These are phyloP conservation scores for Salicornia ramosissima DNA, from an alignment of 148 eudicot genomes.

Conservation along the genomic window DNA sequence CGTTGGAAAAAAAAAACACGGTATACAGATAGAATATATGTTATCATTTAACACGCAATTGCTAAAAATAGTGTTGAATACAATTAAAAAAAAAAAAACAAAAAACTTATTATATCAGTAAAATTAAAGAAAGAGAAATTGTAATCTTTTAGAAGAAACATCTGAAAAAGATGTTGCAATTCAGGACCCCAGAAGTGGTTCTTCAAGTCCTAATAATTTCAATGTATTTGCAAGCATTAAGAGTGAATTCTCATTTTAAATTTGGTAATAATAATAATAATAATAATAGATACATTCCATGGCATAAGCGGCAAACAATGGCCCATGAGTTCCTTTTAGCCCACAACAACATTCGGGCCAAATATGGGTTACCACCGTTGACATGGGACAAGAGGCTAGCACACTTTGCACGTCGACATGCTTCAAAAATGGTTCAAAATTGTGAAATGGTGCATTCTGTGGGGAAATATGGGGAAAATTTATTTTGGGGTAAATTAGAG, in stretches of 20 bases:
- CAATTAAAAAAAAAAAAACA: neutral
- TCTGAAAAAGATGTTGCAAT: neutral
- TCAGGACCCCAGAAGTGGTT: conserved; percentile 1
- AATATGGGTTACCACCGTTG: conserved; percentile 22
- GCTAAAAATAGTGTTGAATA: neutral
- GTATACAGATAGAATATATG: too few species aligned
- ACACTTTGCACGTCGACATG: conserved; percentile 26
- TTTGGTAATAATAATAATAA: neutral
- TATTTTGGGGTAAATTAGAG: conserved; percentile 30
- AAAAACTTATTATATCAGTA: neutral
- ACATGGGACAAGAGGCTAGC: conserved; percentile 24
- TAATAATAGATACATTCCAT: neutral
- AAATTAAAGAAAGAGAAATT: neutral
- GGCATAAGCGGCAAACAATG: neutral
- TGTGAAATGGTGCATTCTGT: conserved; percentile 30
- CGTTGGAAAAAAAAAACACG: too few species aligned
- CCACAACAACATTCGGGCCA: conserved; percentile 25
- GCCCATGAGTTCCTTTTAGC: conserved; percentile 28
- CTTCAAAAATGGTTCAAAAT: neutral
- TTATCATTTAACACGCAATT: too few species aligned
- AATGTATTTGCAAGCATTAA: neutral
- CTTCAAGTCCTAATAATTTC: conserved; percentile 18
- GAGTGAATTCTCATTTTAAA: neutral
- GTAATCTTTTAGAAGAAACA: neutral
- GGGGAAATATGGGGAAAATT: conserved; percentile 31